These are phyloP conservation scores for Hamamelis virginiana DNA, from an alignment of 164 flowering plant genomes.

Conservation along the genomic window DNA sequence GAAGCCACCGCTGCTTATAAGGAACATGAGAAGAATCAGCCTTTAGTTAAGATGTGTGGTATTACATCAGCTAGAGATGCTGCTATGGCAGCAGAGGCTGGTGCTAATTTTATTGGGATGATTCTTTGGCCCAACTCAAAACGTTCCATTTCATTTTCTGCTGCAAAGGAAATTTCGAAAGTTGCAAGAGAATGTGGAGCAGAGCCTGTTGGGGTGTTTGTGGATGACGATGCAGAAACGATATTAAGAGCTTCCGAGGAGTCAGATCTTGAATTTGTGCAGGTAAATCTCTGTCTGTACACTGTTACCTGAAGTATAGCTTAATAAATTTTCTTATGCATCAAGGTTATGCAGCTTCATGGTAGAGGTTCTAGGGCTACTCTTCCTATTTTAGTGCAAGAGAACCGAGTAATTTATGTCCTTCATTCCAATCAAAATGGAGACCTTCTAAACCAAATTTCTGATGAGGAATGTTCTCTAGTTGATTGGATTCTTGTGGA, in stretches of 20 bases:
- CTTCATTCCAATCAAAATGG: constrained; percentile 87
- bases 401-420: constrained; percentile 73
- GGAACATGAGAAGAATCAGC: constrained; percentile 20
- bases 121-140: constrained; percentile 94
- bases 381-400: constrained; percentile 47
- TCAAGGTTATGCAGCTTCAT: constrained; percentile 67
- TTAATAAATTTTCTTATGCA: constrained; percentile 9
- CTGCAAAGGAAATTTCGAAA: constrained; percentile 82
- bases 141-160: constrained; percentile 72
- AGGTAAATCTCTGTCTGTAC: constrained; percentile 40
- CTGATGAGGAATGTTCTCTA: constrained; percentile 61
- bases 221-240: constrained; percentile 78
- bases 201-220: constrained; percentile 95
- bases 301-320: background rate
- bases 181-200: constrained; percentile 77
- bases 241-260: constrained; percentile 61
- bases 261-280: constrained; percentile 74
- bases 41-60: constrained; percentile 91
- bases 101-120: constrained; percentile 88
- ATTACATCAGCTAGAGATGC: constrained; percentile 77
- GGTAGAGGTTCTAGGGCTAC: constrained; percentile 74
- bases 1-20: constrained; percentile 1
- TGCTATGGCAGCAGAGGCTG: constrained; percentile 75
- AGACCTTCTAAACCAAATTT: constrained; percentile 58
- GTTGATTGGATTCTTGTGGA: constrained; percentile 92